Evolutionary conservation across 208 protist species (phyloP).

Genomic region (Crithidia bombi): DNA sequence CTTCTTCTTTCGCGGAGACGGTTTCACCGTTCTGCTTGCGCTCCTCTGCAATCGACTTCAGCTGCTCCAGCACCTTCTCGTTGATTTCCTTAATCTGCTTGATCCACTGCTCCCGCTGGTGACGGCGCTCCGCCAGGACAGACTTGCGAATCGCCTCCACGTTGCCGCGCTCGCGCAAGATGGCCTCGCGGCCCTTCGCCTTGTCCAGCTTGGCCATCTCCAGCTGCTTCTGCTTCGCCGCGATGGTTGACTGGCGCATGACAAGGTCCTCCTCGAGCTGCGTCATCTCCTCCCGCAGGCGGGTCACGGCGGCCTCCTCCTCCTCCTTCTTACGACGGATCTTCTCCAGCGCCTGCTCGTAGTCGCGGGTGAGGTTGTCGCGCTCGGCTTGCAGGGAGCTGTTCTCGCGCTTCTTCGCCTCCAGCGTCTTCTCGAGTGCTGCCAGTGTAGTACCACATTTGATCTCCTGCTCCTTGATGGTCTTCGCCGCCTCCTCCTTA

Average conservation of each 20-base stretch:
- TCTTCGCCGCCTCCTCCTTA: constrained; percentile 66
- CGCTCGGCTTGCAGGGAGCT: constrained; percentile 70
- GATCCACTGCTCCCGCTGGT: constrained; percentile 90
- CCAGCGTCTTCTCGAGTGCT: constrained; percentile 78
- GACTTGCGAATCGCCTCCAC: constrained; percentile 78
- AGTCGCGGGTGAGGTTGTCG: constrained; percentile 77
- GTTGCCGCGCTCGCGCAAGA: constrained; percentile 72
- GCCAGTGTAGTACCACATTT: constrained; percentile 74
- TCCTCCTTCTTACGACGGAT: constrained; percentile 90
- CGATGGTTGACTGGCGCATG: constrained; percentile 72
- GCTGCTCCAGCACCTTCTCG: constrained; percentile 81
- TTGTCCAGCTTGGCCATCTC: constrained; percentile 89
- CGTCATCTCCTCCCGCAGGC: constrained; percentile 78
- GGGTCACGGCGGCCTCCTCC: constrained; percentile 70
- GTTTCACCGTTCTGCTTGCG: constrained; percentile 74
- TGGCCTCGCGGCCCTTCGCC: constrained; percentile 81
- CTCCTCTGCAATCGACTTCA: constrained; percentile 71
- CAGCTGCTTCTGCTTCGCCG: constrained; percentile 84
- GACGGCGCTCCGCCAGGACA: constrained; percentile 69
- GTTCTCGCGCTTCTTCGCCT: constrained; percentile 86
- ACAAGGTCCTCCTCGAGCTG: constrained; percentile 85
- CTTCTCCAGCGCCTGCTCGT: constrained; percentile 88
- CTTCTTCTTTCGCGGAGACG: constrained; percentile 70
- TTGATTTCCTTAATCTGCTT: constrained; percentile 91
- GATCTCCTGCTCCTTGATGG: constrained; percentile 85